These are phyloP conservation scores for Trebouxiophyceae sp. DNA, from an alignment of 163 green algal species.

Conservation along the genomic window DNA sequence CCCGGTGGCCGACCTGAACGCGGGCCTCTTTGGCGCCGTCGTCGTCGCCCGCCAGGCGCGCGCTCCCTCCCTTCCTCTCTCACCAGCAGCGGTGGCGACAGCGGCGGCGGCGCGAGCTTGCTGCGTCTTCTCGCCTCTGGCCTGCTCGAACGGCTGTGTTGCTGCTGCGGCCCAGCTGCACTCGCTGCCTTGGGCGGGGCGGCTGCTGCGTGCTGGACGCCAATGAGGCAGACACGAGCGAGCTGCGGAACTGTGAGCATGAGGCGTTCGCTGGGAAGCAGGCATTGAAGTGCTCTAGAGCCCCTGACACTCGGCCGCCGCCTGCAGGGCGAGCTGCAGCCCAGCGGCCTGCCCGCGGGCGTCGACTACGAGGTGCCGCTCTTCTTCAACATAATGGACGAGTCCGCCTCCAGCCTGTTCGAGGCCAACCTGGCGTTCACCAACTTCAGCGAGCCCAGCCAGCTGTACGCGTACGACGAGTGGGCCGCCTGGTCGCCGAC, in stretches of 20 bases:
- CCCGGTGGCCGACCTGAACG: constrained; percentile 23
- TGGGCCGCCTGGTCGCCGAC: constrained; percentile 24
- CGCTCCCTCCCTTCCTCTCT: background rate
- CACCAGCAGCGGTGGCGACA: too few relatives aligned
- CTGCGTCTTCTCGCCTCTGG: too few relatives aligned
- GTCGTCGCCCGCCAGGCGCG: constrained; percentile 14
- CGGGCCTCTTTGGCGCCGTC: constrained; percentile 29
- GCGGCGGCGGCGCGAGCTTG: too few relatives aligned
- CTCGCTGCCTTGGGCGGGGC: too few relatives aligned
- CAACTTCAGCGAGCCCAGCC: constrained; percentile 1
- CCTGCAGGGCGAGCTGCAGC: constrained; percentile 3
- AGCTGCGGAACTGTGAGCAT: too few relatives aligned
- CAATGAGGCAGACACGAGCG: too few relatives aligned
- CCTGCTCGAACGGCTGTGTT: too few relatives aligned
- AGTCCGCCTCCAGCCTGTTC: constrained; percentile 15
- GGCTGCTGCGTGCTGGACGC: too few relatives aligned
- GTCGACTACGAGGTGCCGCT: constrained; percentile 37
- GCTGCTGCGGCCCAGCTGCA: too few relatives aligned
- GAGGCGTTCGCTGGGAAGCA: too few relatives aligned
- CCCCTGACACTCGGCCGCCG: constrained; percentile 2
- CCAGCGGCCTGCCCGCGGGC: constrained; percentile 5
- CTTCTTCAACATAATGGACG: constrained; percentile 30
- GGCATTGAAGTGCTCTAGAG: background rate
- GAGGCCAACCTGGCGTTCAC: constrained; percentile 13
- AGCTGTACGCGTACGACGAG: constrained; percentile 4